phyloP scores from a whole-genome alignment of 2,329 filamentous ascomycete species.

The Dendryphion nanum region DNA sequence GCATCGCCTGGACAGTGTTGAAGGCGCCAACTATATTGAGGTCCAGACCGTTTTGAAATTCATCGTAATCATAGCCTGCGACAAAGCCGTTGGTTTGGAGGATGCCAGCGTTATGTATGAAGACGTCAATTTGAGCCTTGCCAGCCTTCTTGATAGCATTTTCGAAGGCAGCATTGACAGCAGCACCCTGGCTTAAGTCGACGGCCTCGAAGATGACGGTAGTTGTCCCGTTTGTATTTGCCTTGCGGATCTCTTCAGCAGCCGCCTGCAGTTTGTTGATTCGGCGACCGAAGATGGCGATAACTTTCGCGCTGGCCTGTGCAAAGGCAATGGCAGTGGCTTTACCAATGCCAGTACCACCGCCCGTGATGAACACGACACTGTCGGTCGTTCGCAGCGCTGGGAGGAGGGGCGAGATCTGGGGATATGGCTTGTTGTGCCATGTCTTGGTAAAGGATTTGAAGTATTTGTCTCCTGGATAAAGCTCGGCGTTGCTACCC shows the following conservation, averaged over 20 bases:
- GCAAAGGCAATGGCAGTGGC: slow-evolving; percentile 43
- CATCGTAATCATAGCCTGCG: slow-evolving; percentile 6
- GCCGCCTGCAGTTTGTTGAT: slow-evolving; percentile 26
- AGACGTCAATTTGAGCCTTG: slow-evolving; percentile 6
- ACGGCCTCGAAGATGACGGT: slow-evolving; percentile 7
- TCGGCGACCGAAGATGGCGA: slow-evolving; percentile 44
- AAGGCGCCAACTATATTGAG: slow-evolving; percentile 14
- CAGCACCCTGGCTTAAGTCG: slow-evolving; percentile 7
- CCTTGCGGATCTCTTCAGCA: slow-evolving; percentile 13
- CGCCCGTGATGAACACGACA: slow-evolving; percentile 38
- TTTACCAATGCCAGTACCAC: slow-evolving; percentile 45
- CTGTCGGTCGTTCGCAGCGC: slow-evolving; percentile 43
- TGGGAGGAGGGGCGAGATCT: slow-evolving; percentile 42
- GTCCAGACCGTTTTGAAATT: slow-evolving; percentile 3
- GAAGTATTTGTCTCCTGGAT: slow-evolving; percentile 7
- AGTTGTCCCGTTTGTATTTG: slow-evolving; percentile 25
- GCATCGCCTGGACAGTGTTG: slow-evolving; percentile 9
- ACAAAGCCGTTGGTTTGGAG: slow-evolving; percentile 4
- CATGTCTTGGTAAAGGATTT: slow-evolving; percentile 39
- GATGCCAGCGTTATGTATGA: slow-evolving; percentile 7
- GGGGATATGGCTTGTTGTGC: slow-evolving; percentile 35
- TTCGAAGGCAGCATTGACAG: slow-evolving; percentile 7
- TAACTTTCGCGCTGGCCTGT: slow-evolving; percentile 39
- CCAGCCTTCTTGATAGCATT: slow-evolving; percentile 5
- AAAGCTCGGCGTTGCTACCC: slow-evolving; percentile 4